Conservation (phyloP, 75 land plant species). For the Pseudotsuga menziesii region DNA sequence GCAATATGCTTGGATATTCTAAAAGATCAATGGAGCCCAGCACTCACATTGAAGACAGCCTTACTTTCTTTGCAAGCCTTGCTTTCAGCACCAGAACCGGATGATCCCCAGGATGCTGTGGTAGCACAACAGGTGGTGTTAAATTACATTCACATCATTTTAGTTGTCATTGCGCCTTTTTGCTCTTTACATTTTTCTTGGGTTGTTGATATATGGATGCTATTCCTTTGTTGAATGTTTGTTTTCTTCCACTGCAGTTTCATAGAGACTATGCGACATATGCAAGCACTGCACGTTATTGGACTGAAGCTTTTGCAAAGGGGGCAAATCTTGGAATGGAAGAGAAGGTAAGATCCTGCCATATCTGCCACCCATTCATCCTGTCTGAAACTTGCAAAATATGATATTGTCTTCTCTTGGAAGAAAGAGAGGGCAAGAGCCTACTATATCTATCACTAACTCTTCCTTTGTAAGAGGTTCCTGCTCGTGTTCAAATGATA, state of each 20-base stretch:
- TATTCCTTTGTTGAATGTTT: background rate
- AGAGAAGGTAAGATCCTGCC: constrained; percentile 60
- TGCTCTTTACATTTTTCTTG: background rate
- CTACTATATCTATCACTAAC: background rate
- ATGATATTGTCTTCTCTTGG: background rate
- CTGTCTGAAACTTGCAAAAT: background rate
- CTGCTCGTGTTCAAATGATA: background rate
- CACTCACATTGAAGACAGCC: constrained; percentile 93
- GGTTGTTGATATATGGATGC: background rate
- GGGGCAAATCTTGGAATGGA: constrained; percentile 67
- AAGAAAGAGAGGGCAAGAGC: background rate
- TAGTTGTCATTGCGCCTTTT: background rate
- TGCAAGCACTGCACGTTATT: constrained; percentile 85
- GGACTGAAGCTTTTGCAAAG: constrained; percentile 97
- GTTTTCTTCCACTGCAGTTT: constrained; percentile 42
- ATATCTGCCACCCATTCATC: background rate
- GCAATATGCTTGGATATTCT: constrained; percentile 97
- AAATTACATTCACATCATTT: background rate
- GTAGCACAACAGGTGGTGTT: constrained; percentile 88
- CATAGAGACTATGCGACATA: constrained; percentile 74
- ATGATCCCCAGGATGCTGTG: constrained; percentile 99
- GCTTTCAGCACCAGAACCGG: constrained; percentile 92
- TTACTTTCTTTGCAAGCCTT: constrained; percentile 92
- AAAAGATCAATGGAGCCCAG: constrained; percentile 99
- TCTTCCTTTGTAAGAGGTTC: background rate